These are phyloP conservation scores for Volvox reticuliferus DNA, from an alignment of 139 green algal species.

Conservation along the genomic window DNA sequence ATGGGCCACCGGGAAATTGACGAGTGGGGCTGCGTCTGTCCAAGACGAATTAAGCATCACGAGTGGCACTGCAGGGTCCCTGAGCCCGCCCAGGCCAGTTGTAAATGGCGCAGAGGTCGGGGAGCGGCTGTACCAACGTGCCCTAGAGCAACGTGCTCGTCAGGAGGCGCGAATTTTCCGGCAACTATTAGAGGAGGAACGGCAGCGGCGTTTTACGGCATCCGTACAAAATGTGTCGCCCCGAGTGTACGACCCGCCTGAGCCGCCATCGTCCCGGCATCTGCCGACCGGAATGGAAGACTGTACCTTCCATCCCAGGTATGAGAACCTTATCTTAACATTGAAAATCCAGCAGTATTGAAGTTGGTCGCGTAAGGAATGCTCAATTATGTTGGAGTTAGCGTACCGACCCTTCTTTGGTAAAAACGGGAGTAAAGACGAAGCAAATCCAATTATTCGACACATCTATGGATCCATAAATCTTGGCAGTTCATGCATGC, in stretches of 20 bases:
- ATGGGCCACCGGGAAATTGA: not conserved
- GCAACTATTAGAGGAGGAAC: constrained; percentile 31
- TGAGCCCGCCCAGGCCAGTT: not conserved
- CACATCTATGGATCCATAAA: too few species aligned
- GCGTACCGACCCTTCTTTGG: too few species aligned
- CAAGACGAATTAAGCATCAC: not conserved
- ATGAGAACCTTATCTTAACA: not conserved
- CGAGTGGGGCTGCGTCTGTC: not conserved
- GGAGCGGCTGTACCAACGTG: constrained; percentile 11
- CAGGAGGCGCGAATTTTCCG: constrained; percentile 8
- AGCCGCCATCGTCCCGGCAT: not conserved
- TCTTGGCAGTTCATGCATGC: too few species aligned
- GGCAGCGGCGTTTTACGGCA: constrained; percentile 18
- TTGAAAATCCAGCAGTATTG: too few species aligned
- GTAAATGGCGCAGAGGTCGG: constrained; percentile 2
- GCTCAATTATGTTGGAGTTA: too few species aligned
- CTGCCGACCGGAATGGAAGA: constrained; percentile 54
- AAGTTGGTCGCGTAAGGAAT: too few species aligned
- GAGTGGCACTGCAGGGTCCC: not conserved
- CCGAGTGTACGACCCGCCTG: constrained; percentile 21
- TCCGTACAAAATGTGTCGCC: not conserved
- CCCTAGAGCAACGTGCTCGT: not conserved
- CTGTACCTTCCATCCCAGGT: constrained; percentile 53
- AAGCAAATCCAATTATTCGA: too few species aligned
- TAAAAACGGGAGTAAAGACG: too few species aligned